Conservation (phyloP, 2,329 filamentous ascomycete genomes). For the Xylariaceae sp. region DNA sequence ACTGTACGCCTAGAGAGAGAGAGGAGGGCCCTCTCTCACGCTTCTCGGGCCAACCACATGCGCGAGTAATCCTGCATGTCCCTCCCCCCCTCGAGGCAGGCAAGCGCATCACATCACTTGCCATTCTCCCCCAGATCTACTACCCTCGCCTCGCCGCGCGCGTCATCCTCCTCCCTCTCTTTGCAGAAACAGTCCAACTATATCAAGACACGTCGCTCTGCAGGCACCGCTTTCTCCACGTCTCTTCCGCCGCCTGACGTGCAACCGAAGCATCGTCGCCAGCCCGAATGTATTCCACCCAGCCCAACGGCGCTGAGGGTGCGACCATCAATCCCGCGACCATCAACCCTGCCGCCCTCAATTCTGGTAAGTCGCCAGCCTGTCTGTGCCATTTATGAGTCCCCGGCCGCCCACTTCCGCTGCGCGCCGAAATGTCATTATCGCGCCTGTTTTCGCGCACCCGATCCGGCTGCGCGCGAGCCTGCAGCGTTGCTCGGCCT, state of each 20-base stretch:
- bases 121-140: slow-evolving; percentile 22
- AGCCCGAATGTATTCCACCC: slow-evolving; percentile 50
- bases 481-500: too few species aligned
- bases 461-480: too few species aligned
- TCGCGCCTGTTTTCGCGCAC: too few species aligned
- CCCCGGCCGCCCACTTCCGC: too few species aligned
- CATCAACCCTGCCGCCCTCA: slow-evolving; percentile 54
- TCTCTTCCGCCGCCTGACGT: slow-evolving; percentile 23
- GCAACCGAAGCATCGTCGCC: slow-evolving; percentile 34
- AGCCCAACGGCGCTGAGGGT: slow-evolving; percentile 70
- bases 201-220: slow-evolving; percentile 55
- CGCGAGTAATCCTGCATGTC: slow-evolving; percentile 39
- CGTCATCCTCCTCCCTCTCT: slow-evolving; percentile 26
- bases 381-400: too few species aligned
- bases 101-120: slow-evolving; percentile 11
- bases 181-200: slow-evolving; percentile 39
- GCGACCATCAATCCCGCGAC: slow-evolving; percentile 88
- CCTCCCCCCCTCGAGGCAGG: slow-evolving; percentile 6
- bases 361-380: slow-evolving; percentile 51
- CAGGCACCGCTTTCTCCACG: slow-evolving; percentile 34
- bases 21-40: slow-evolving; percentile 31
- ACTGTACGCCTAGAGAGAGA: too few species aligned
- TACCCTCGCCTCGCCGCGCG: slow-evolving; percentile 27
- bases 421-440: too few species aligned
- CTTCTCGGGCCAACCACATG: slow-evolving; percentile 37